Conservation (phyloP, 306 rosid genomes). For the Quercus gilva region DNA sequence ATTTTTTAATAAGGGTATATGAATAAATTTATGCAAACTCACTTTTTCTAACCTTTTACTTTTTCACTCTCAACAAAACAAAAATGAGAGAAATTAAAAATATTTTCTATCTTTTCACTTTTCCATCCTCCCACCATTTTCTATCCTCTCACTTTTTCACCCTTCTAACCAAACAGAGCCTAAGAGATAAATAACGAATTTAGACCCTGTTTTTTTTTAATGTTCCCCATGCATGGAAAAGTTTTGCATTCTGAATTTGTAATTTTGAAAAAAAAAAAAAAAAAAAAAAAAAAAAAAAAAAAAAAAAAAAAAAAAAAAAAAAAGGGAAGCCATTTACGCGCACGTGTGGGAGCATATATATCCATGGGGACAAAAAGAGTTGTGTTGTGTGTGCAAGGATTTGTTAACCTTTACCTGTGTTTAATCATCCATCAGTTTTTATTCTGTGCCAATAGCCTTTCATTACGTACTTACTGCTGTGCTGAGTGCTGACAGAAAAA, state of each 20-base stretch:
- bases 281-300: too few relatives aligned
- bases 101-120: fast-evolving
- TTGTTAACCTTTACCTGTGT: conserved; percentile 21
- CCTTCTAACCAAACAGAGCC: fast-evolving
- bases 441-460: neutral
- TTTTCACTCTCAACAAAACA: neutral
- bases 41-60: too few relatives aligned
- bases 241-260: too few relatives aligned
- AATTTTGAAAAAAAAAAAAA: too few relatives aligned
- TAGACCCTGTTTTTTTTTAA: neutral
- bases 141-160: too few relatives aligned
- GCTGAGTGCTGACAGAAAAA: conserved; percentile 4
- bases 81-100: neutral
- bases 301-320: too few relatives aligned
- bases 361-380: conserved; percentile 23
- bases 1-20: too few relatives aligned
- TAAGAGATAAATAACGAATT: too few relatives aligned
- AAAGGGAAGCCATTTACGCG: neutral
- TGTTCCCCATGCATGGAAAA: neutral
- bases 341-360: conserved; percentile 7
- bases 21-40: too few relatives aligned
- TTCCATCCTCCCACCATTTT: fast-evolving
- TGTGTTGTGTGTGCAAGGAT: neutral
- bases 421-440: conserved; percentile 29
- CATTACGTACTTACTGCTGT: neutral